A percentile compares a stretch with the other conserved stretches of the same genome.
Evolutionary conservation across 2,329 filamentous ascomycete species (phyloP).

Genomic region (Hyphodiscus sp.): DNA sequence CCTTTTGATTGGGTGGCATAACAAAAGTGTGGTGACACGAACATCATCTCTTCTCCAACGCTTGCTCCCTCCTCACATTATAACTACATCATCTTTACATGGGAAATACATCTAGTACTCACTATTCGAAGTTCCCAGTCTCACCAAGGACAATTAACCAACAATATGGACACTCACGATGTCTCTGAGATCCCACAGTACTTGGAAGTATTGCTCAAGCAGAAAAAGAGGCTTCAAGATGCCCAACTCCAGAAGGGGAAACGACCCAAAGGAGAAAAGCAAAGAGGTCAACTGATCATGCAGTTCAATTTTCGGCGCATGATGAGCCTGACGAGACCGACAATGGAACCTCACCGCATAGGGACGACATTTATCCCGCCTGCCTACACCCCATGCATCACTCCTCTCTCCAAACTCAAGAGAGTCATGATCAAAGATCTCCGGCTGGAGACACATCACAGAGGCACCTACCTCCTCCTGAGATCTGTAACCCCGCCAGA

Average conservation of each 20-base stretch:
- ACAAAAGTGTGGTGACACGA: too few species aligned
- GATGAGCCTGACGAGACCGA: neutral
- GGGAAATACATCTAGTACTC: too few species aligned
- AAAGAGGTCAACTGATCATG: neutral
- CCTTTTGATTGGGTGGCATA: too few species aligned
- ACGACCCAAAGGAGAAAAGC: neutral
- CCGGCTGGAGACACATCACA: conserved; percentile 35
- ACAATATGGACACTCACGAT: neutral
- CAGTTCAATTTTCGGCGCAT: neutral
- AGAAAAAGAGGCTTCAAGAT: neutral
- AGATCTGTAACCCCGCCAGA: conserved; percentile 1
- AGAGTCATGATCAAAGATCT: conserved; percentile 22
- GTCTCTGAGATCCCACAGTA: neutral
- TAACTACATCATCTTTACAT: too few species aligned
- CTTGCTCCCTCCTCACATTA: too few species aligned
- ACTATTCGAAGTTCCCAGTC: too few species aligned
- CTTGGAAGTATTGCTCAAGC: neutral
- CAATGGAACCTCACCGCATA: neutral
- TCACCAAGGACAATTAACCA: too few species aligned
- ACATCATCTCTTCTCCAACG: too few species aligned
- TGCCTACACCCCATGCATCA: conserved; percentile 4
- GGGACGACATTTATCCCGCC: conserved; percentile 2
- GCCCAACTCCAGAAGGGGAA: neutral
- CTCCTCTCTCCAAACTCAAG: conserved; percentile 11
- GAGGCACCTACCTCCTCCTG: conserved; percentile 31